Evolutionary conservation across 2,329 filamentous ascomycete species (phyloP), one percentile per base, ranked within the genome.

Genomic region (Trichocomaceae sp.): DNA sequence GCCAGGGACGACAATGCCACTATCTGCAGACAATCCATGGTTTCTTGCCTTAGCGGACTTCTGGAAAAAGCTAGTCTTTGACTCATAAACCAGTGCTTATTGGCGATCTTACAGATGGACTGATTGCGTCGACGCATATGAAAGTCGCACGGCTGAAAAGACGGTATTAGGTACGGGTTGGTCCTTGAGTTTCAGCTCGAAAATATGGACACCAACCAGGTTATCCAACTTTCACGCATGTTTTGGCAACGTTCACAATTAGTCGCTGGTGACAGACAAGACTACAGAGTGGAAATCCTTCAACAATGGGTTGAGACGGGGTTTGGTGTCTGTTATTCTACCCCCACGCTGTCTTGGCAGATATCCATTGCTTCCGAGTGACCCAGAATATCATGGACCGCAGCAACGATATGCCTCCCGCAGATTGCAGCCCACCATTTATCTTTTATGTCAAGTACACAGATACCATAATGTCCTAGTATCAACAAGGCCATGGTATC

Each of bases 381-480:
- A 31, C 31, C n/a, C 20, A 53, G 50, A 20, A 41, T 53, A 31
- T 31, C 7, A 31, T 41, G 50, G 7, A 53, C 50, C 7, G 50
- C 31, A 41, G 31, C 9, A 22, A 53, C 50, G 13, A 53, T 47
- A 53, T 53, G 37, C 29, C 31, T 23, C 22, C 50, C 50, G 9
- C 31, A 53, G n/a, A 47, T 47, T 23, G 20, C 31, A 9, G 50
- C 31, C 50, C 49, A 52, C 54, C 54, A 56, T 37, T 46, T 51
- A 22, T 39, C 49, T 29, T 47, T 26, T 5, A 49, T 23, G 29
- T 56, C 33, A n/a, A 52, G 15, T 19, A 45, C 22, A 44, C 54
- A 56, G 17, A 56, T 52, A 22, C 54, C 54, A 46, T 48, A 56
- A 41, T 56, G 54, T 4, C 33, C 54, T 33, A 56, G 12, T 7